Evolutionary conservation across 257 asterid species (phyloP).

Genomic region (Penstemon barbatus): DNA sequence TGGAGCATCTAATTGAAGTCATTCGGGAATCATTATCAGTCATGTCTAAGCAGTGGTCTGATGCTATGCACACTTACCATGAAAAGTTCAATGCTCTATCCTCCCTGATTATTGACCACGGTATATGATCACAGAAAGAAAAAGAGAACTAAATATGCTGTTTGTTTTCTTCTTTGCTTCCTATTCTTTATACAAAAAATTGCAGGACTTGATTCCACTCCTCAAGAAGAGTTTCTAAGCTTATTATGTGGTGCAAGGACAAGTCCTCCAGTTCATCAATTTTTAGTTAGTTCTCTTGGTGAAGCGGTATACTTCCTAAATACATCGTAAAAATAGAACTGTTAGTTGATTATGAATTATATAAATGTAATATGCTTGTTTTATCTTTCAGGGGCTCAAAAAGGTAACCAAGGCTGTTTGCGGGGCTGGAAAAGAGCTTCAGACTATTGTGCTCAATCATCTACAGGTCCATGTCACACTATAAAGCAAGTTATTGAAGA

Average conservation of each 20-base stretch:
- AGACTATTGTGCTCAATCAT: conserved; percentile 73
- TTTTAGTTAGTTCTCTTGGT: conserved; percentile 91
- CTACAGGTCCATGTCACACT: conserved; percentile 59
- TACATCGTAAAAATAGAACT: conserved; percentile 19
- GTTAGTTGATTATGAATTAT: conserved; percentile 25
- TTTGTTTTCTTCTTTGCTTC: conserved; percentile 21
- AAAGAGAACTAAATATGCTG: conserved; percentile 12
- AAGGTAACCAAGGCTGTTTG: conserved; percentile 73
- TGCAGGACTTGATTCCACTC: conserved; percentile 83
- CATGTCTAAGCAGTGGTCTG: conserved; percentile 96
- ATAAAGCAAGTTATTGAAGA: conserved; percentile 5
- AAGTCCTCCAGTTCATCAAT: conserved; percentile 95
- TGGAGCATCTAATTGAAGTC: conserved; percentile 84
- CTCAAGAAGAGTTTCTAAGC: conserved; percentile 91
- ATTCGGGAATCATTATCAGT: conserved; percentile 63
- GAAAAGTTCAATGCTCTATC: conserved; percentile 77
- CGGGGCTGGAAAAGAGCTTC: conserved; percentile 95
- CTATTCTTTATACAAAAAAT: conserved; percentile 30
- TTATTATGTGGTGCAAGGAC: conserved; percentile 95
- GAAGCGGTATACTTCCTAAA: conserved; percentile 69
- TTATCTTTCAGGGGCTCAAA: conserved; percentile 70
- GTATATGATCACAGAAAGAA: conserved; percentile 39
- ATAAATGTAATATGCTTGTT: conserved; percentile 19
- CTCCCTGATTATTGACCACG: conserved; percentile 80
- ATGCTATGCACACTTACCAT: conserved; percentile 71